Conservation (phyloP, 139 green algal genomes). For the Picochlorum costavermella region DNA sequence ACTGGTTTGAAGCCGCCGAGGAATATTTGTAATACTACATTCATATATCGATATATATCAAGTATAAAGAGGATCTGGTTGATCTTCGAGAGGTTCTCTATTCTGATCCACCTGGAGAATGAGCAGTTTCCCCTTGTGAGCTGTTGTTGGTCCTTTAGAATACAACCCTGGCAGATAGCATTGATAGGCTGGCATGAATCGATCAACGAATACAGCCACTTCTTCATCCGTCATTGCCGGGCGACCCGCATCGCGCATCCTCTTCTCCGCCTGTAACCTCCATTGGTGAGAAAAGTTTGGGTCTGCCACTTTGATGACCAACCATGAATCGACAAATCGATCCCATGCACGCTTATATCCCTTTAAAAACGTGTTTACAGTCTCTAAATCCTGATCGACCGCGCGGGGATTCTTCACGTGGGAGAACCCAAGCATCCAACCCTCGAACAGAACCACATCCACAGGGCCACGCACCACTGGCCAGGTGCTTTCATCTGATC, state of each 20-base stretch:
- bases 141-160: constrained; percentile 61
- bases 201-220: constrained; percentile 82
- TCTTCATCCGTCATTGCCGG: constrained; percentile 84
- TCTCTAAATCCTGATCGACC: constrained; percentile 47
- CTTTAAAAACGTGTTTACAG: constrained; percentile 62
- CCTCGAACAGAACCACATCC: constrained; percentile 92
- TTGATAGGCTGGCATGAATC: constrained; percentile 93
- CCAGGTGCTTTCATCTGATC: constrained; percentile 49
- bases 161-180: constrained; percentile 87
- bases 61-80: not conserved
- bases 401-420: constrained; percentile 38
- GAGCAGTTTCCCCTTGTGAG: constrained; percentile 39
- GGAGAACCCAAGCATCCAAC: constrained; percentile 93
- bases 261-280: constrained; percentile 82
- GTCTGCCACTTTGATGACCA: constrained; percentile 83
- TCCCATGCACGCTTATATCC: constrained; percentile 74
- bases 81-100: not conserved
- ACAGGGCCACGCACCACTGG: constrained; percentile 57
- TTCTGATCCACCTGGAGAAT: constrained; percentile 66
- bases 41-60: too few relatives aligned
- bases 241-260: constrained; percentile 71
- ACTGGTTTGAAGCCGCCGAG: too few relatives aligned
- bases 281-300: constrained; percentile 61
- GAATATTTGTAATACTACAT: too few relatives aligned
- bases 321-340: constrained; percentile 78